phyloP scores from a whole-genome alignment of 805 yeast species.

The Tetrapisispora phaffii region DNA sequence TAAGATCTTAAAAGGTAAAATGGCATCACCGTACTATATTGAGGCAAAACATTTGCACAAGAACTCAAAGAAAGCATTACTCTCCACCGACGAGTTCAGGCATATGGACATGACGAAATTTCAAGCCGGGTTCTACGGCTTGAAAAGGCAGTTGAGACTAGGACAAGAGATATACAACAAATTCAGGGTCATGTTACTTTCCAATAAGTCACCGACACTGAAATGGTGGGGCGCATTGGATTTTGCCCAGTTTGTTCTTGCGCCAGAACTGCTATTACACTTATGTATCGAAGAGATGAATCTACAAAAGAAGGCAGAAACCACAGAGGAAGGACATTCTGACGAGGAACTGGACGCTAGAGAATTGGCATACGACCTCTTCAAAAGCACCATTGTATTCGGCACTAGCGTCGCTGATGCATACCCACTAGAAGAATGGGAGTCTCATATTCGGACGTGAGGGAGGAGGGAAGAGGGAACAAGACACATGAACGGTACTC shows the following conservation, averaged over 20 bases:
- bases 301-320: background rate
- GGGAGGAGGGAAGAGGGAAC: too few species aligned
- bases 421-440: slow-evolving; percentile 25
- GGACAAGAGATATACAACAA: slow-evolving; percentile 34
- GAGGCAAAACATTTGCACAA: slow-evolving; percentile 37
- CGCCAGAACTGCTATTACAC: slow-evolving; percentile 51
- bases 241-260: slow-evolving; percentile 48
- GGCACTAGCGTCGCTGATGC: slow-evolving; percentile 31
- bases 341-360: slow-evolving; percentile 13
- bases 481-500: too few species aligned
- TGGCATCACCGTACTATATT: slow-evolving; percentile 40
- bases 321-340: background rate
- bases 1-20: slow-evolving; percentile 35
- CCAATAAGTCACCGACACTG: slow-evolving; percentile 35
- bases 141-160: slow-evolving; percentile 44
- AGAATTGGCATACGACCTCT: slow-evolving; percentile 37
- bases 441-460: slow-evolving; percentile 5
- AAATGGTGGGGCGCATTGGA: slow-evolving; percentile 52
- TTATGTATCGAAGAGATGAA: slow-evolving; percentile 40
- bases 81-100: slow-evolving; percentile 41
- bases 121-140: slow-evolving; percentile 53
- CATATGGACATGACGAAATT: slow-evolving; percentile 38
- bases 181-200: slow-evolving; percentile 27
- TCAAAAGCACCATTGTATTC: slow-evolving; percentile 40
- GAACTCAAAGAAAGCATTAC: slow-evolving; percentile 33